These are phyloP conservation scores for Trichosporon ovoides DNA, from an alignment of 1,284 basidiomycete genomes.

Conservation along the genomic window DNA sequence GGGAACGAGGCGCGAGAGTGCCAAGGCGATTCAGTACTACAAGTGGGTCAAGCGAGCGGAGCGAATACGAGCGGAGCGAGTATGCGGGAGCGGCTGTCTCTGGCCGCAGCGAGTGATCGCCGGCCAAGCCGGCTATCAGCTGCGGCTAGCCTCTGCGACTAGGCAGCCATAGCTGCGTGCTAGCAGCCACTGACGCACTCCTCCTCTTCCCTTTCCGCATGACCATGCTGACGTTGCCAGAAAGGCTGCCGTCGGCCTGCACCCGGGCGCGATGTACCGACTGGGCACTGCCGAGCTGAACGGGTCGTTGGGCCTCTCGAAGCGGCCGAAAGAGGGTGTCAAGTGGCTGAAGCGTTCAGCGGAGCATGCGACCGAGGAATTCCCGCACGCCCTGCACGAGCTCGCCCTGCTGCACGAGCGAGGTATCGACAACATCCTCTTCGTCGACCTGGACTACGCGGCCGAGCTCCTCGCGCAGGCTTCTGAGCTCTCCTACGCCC, in stretches of 20 bases:
- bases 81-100: too few species aligned
- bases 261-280: conserved; percentile 94
- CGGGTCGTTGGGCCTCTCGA: conserved; percentile 81
- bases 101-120: too few species aligned
- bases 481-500: conserved; percentile 90
- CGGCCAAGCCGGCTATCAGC: too few species aligned
- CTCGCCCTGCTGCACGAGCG: conserved; percentile 89
- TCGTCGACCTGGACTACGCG: conserved; percentile 92
- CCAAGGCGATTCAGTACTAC: conserved; percentile 90
- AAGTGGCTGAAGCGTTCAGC: conserved; percentile 97
- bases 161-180: too few species aligned
- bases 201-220: too few species aligned
- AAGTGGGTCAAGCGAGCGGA: too few species aligned
- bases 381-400: conserved; percentile 94
- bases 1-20: conserved; percentile 88
- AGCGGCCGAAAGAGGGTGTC: conserved; percentile 89
- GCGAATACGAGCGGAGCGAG: too few species aligned
- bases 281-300: conserved; percentile 95
- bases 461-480: conserved; percentile 92
- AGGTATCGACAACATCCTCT: conserved; percentile 93
- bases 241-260: conserved; percentile 83
- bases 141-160: too few species aligned
- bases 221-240: too few species aligned
- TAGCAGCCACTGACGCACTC: too few species aligned
- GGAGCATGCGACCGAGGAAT: conserved; percentile 88